Evolutionary conservation across 768 basidiomycete species (phyloP).

Genomic region (Suillus plorans): DNA sequence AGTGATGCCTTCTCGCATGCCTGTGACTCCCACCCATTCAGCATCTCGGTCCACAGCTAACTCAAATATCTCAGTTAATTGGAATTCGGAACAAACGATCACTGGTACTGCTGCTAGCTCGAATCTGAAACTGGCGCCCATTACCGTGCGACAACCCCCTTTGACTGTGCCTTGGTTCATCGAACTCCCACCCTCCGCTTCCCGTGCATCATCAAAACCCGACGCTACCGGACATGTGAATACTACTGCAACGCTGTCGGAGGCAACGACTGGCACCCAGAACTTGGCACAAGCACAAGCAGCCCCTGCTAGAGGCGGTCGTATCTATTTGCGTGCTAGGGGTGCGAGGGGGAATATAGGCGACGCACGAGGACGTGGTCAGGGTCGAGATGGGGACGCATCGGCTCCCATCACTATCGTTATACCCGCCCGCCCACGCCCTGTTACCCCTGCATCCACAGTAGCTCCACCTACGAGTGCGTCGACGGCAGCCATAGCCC

Average conservation of each 20-base stretch:
- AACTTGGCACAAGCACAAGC: background rate
- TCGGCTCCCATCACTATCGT: background rate
- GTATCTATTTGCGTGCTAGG: background rate
- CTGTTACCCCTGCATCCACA: background rate
- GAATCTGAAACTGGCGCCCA: slow-evolving; percentile 10
- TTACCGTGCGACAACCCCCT: background rate
- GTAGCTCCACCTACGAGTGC: background rate
- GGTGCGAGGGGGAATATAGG: background rate
- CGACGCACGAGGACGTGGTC: background rate
- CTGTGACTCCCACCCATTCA: background rate
- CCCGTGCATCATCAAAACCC: background rate
- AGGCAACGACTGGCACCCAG: background rate
- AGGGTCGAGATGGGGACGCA: background rate
- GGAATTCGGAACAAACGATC: background rate
- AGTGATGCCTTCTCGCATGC: slow-evolving; percentile 2
- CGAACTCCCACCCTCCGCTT: background rate
- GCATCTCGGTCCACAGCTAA: background rate
- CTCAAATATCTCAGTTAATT: background rate
- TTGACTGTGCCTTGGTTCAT: background rate
- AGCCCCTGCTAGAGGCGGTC: background rate
- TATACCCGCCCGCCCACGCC: background rate
- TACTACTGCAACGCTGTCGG: background rate
- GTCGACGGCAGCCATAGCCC: background rate
- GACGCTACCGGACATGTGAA: background rate
- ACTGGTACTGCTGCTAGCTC: slow-evolving; percentile 15